Percentiles rank a stretch among this genome's conserved stretches.
phyloP scores from a whole-genome alignment of 306 rosid species.

The Cucurbita moschata region DNA sequence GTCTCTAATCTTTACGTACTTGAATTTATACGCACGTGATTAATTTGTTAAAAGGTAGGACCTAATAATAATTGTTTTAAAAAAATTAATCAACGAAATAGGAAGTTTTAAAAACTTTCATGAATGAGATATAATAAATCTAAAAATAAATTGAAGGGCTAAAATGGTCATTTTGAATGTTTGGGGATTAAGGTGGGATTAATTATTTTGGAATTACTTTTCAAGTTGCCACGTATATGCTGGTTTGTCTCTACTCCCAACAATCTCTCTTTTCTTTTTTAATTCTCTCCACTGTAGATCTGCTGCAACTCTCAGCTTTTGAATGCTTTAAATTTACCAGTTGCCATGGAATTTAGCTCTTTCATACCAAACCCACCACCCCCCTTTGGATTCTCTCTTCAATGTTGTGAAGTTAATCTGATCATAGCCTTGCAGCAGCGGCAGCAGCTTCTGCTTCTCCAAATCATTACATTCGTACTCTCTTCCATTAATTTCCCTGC shows the following conservation, averaged over 20 bases:
- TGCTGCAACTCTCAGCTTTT: background rate
- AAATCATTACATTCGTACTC: background rate
- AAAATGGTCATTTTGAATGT: no score
- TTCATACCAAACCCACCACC: background rate
- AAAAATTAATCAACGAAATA: no score
- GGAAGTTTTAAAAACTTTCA: no score
- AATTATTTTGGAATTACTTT: background rate
- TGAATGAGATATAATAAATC: no score
- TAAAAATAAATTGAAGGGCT: no score
- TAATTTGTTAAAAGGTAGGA: no score
- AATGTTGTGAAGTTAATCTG: background rate
- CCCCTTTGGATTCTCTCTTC: background rate
- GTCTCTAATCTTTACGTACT: no score
- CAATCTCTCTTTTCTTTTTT: background rate
- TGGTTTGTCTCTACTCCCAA: conserved; percentile 1
- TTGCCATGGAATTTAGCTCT: background rate
- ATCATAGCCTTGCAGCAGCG: background rate
- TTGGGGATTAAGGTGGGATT: background rate
- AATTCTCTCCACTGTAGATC: background rate
- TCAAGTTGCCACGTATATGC: background rate
- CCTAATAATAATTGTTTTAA: no score
- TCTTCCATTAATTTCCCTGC: background rate
- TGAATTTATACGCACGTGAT: no score
- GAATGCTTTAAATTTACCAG: background rate
- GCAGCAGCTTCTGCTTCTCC: background rate